Conservation (phyloP, 1,139 yeast genomes). For the Kodamaea arcana region DNA sequence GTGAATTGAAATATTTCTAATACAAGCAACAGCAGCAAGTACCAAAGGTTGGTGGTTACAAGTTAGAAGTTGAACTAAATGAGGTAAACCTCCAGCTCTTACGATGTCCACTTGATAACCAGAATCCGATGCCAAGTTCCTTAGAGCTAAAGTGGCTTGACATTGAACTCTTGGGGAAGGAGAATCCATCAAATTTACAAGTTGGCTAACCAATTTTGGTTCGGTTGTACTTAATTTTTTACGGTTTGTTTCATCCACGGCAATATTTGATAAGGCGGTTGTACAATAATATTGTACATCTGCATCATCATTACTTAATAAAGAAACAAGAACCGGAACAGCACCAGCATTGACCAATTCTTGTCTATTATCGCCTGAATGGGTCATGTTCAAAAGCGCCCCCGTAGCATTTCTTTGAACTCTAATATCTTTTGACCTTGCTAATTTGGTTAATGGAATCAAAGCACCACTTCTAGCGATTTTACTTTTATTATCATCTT, state of each 20-base stretch:
- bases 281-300: conserved; percentile 98
- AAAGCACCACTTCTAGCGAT: conserved; percentile 97
- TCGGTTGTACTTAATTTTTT: conserved; percentile 86
- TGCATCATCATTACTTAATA: conserved; percentile 82
- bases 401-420: conserved; percentile 99
- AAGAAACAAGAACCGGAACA: conserved; percentile 90
- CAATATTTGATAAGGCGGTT: conserved; percentile 93
- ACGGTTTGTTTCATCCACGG: conserved; percentile 91
- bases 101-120: conserved; percentile 93
- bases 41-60: conserved; percentile 90
- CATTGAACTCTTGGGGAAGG: conserved; percentile 93
- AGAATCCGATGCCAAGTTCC: conserved; percentile 94
- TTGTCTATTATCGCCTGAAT: conserved; percentile 92
- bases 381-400: conserved; percentile 96
- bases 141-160: conserved; percentile 92
- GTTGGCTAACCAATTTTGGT: conserved; percentile 85
- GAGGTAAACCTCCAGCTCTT: conserved; percentile 91
- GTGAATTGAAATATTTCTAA: conserved; percentile 92
- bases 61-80: conserved; percentile 79
- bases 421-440: conserved; percentile 89
- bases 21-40: conserved; percentile 96
- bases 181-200: conserved; percentile 89
- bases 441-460: conserved; percentile 87
- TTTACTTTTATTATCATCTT: conserved; percentile 92
- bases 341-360: conserved; percentile 98